A percentile compares a stretch with the other conserved stretches of the same genome.
phyloP scores from a whole-genome alignment of 2,329 filamentous ascomycete species.

The Fusarium odoratissimum region DNA sequence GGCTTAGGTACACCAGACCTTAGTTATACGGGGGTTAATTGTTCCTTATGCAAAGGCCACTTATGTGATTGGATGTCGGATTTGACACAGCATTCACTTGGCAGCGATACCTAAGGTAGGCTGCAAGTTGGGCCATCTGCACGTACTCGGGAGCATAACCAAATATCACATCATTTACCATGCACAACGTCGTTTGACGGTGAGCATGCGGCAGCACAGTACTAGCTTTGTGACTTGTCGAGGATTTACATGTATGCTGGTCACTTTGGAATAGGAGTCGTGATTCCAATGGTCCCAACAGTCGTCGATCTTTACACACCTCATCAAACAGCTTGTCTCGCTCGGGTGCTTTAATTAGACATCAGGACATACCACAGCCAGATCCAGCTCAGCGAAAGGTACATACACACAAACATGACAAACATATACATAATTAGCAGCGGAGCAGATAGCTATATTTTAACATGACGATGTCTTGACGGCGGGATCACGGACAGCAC shows the following conservation, averaged over 20 bases:
- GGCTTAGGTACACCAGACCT: not conserved
- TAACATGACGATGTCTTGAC: not conserved
- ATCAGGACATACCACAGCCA: not conserved
- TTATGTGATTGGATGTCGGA: not conserved
- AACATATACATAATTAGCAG: not conserved
- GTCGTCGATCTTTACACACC: conserved; percentile 24
- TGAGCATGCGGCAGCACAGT: not conserved
- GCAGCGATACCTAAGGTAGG: not conserved
- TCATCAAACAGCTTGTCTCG: conserved; percentile 19
- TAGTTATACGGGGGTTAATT: not conserved
- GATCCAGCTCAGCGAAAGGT: not conserved
- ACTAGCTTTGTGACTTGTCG: not conserved
- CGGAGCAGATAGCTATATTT: not conserved
- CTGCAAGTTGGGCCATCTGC: not conserved
- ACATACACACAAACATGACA: not conserved
- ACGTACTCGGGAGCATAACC: not conserved
- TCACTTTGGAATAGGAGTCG: not conserved
- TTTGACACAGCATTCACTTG: not conserved
- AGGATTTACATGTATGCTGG: not conserved
- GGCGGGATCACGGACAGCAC: conserved; percentile 19
- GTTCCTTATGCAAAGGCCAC: not conserved
- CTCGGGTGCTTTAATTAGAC: conserved; percentile 19
- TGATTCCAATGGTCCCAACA: conserved; percentile 1
- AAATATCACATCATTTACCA: not conserved
- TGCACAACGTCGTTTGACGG: not conserved